These are phyloP conservation scores for Neofusicoccum sp. DNA, from an alignment of 2,329 filamentous ascomycete species.

Conservation along the genomic window DNA sequence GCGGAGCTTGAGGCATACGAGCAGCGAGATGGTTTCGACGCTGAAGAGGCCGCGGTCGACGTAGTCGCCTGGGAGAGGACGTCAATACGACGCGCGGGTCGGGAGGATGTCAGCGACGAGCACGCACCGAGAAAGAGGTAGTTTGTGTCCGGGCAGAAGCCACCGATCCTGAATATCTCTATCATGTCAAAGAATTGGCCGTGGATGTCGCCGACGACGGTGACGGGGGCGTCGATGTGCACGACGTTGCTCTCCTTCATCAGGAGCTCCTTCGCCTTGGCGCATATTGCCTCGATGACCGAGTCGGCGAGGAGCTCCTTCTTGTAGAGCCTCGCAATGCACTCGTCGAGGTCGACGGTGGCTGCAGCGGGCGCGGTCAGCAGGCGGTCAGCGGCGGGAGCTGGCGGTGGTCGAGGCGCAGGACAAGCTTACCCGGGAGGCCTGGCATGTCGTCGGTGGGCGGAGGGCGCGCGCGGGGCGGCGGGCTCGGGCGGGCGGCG, in stretches of 20 bases:
- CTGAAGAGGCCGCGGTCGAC: constrained; percentile 98
- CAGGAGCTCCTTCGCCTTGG: constrained; percentile 96
- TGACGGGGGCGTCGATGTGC: constrained; percentile 91
- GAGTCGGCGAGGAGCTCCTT: constrained; percentile 96
- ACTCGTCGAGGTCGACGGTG: constrained; percentile 97
- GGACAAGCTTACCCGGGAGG: constrained; percentile 44
- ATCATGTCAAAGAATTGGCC: constrained; percentile 99
- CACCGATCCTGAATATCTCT: constrained; percentile 98
- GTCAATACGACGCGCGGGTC: neutral
- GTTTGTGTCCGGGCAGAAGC: constrained; percentile 96
- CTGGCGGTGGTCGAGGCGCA: neutral
- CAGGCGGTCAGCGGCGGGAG: neutral
- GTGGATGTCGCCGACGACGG: constrained; percentile 97
- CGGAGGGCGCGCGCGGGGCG: constrained; percentile 24
- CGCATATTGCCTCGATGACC: constrained; percentile 97
- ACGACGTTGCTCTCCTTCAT: constrained; percentile 99
- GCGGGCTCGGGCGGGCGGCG: constrained; percentile 31
- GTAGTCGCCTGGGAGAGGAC: constrained; percentile 71
- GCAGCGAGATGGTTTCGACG: constrained; percentile 96
- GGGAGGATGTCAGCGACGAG: neutral
- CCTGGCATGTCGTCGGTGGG: constrained; percentile 44
- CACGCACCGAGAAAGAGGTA: constrained; percentile 87
- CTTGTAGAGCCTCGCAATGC: constrained; percentile 93
- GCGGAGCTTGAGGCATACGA: constrained; percentile 94
- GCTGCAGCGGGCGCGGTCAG: constrained; percentile 50